phyloP scores from a whole-genome alignment of 1,284 basidiomycete species.

The Heterobasidion irregulare region DNA sequence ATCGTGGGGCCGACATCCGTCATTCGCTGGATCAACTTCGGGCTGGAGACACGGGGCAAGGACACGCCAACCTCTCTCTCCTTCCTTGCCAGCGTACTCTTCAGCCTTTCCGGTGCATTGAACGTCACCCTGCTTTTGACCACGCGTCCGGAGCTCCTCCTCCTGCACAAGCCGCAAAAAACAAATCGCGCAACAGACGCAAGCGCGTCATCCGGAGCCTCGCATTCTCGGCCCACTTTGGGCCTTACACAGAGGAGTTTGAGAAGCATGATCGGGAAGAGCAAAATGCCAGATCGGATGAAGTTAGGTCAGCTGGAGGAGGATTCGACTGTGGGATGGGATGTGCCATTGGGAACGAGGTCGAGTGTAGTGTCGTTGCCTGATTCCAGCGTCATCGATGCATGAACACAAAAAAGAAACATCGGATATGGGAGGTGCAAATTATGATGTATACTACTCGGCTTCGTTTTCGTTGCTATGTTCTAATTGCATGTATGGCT shows the following conservation, averaged over 20 bases:
- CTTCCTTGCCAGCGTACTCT: slow-evolving; percentile 26
- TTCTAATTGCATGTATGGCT: too few species aligned
- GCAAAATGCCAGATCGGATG: not conserved
- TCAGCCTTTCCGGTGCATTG: slow-evolving; percentile 36
- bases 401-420: not conserved
- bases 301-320: not conserved
- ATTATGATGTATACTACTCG: too few species aligned
- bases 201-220: not conserved
- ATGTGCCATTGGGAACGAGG: not conserved
- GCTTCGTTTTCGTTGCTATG: too few species aligned
- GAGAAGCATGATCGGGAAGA: not conserved
- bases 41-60: slow-evolving; percentile 7
- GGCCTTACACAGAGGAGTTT: not conserved
- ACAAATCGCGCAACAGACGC: not conserved
- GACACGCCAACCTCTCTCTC: slow-evolving; percentile 31
- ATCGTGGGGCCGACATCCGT: slow-evolving; percentile 16
- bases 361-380: not conserved
- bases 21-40: slow-evolving; percentile 35
- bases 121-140: slow-evolving; percentile 37
- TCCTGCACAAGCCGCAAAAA: slow-evolving; percentile 1
- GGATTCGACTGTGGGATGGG: not conserved
- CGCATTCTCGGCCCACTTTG: not conserved
- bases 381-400: not conserved
- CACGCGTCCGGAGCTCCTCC: slow-evolving; percentile 28
- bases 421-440: too few species aligned